Evolutionary conservation across 75 land plant genomes (phyloP).

Genomic region (Isoetes taiwanensis): DNA sequence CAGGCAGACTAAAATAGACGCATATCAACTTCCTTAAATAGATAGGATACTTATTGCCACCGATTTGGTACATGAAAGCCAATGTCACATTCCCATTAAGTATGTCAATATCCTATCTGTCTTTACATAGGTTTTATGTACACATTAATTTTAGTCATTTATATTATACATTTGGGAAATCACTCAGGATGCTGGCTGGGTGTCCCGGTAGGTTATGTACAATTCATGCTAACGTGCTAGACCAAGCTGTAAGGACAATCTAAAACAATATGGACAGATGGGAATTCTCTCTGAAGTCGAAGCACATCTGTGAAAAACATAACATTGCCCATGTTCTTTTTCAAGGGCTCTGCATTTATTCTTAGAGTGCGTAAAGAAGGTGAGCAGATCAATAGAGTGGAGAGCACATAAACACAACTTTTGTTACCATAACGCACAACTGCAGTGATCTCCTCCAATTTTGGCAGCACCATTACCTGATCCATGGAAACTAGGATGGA

Average conservation of each 20-base stretch:
- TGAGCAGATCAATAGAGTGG: conserved; percentile 14
- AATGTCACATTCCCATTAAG: too few relatives aligned
- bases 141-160: too few relatives aligned
- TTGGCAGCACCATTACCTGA: conserved; percentile 11
- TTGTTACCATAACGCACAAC: conserved; percentile 14
- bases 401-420: conserved; percentile 12
- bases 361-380: conserved; percentile 8
- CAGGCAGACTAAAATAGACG: too few relatives aligned
- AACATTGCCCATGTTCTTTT: conserved; percentile 15
- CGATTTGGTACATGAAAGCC: too few relatives aligned
- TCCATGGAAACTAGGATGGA: conserved; percentile 3
- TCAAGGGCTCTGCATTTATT: conserved; percentile 19
- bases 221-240: too few relatives aligned
- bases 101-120: too few relatives aligned
- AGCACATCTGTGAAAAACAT: conserved; percentile 17
- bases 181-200: too few relatives aligned
- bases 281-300: conserved; percentile 16
- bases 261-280: conserved; percentile 14
- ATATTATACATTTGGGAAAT: too few relatives aligned
- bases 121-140: too few relatives aligned
- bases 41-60: too few relatives aligned
- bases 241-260: conserved; percentile 21
- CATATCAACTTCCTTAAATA: too few relatives aligned
- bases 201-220: too few relatives aligned
- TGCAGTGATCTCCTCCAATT: conserved; percentile 9